A percentile compares a stretch with the other conserved stretches of the same genome.
Evolutionary conservation across 2,329 filamentous ascomycete genomes (phyloP).

Genomic region (Ploettnerulaceae sp.): DNA sequence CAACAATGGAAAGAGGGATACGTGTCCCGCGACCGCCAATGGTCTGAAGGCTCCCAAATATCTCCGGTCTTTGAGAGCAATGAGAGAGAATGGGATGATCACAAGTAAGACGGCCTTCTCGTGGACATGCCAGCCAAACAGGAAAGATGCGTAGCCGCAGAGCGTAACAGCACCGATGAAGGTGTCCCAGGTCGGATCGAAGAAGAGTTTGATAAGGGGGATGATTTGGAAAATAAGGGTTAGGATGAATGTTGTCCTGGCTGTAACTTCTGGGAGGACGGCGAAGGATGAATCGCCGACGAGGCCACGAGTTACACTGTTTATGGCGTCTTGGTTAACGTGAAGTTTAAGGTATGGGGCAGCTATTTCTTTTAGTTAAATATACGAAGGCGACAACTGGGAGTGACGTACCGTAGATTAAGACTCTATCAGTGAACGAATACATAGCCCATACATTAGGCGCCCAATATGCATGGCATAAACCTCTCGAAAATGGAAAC

Average conservation of each 20-base stretch:
- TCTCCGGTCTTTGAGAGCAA: slow-evolving; percentile 83
- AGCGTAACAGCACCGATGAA: slow-evolving; percentile 88
- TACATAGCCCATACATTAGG: slow-evolving; percentile 97
- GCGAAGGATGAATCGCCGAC: slow-evolving; percentile 94
- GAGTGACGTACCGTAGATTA: slow-evolving; percentile 65
- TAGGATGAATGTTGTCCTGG: slow-evolving; percentile 72
- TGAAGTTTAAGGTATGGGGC: slow-evolving; percentile 74
- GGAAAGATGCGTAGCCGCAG: slow-evolving; percentile 92
- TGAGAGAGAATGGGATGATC: slow-evolving; percentile 90
- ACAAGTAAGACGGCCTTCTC: slow-evolving; percentile 94
- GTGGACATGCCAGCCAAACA: slow-evolving; percentile 98
- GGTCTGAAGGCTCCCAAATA: slow-evolving; percentile 90
- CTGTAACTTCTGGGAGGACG: slow-evolving; percentile 80
- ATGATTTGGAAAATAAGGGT: slow-evolving; percentile 79
- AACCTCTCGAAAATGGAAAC: slow-evolving; percentile 88
- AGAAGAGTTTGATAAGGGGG: slow-evolving; percentile 77
- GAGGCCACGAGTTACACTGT: slow-evolving; percentile 86
- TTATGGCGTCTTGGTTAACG: slow-evolving; percentile 68
- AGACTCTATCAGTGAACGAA: slow-evolving; percentile 77
- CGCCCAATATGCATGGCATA: slow-evolving; percentile 98
- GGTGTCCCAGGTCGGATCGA: slow-evolving; percentile 75
- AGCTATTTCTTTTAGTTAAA: slow-evolving; percentile 48
- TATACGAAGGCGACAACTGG: background rate
- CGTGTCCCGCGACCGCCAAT: slow-evolving; percentile 86
- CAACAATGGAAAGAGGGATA: slow-evolving; percentile 88